These are phyloP conservation scores for Solanum dulcamara DNA, from an alignment of 257 asterid genomes.

Conservation along the genomic window DNA sequence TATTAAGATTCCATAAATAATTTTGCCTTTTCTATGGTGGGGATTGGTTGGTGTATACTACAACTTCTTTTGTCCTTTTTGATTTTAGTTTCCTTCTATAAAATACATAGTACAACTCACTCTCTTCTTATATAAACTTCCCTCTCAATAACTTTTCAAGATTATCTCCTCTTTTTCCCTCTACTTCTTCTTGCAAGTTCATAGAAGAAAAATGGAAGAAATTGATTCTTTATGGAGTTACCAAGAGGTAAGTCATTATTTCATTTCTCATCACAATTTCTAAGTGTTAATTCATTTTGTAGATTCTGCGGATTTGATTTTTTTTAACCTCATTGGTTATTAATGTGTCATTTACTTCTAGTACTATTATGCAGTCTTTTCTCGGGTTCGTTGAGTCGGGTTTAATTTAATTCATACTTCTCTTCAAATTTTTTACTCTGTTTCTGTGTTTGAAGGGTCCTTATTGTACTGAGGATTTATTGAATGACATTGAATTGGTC, in stretches of 20 bases:
- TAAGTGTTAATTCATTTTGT: too few relatives aligned
- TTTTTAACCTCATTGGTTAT: neutral
- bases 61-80: slow-evolving; percentile 5
- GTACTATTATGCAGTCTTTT: neutral
- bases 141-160: slow-evolving; percentile 1
- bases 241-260: slow-evolving; percentile 41
- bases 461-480: neutral
- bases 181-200: neutral
- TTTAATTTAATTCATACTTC: neutral
- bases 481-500: neutral
- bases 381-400: neutral
- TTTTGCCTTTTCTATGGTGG: slow-evolving; percentile 9
- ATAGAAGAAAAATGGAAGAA: slow-evolving; percentile 31
- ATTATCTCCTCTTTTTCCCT: slow-evolving; percentile 1
- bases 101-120: slow-evolving; percentile 12
- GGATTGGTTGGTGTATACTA: slow-evolving; percentile 17
- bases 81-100: slow-evolving; percentile 26
- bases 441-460: neutral
- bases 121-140: slow-evolving; percentile 20
- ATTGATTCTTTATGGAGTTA: slow-evolving; percentile 50
- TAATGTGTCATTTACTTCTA: neutral
- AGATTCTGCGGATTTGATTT: too few relatives aligned
- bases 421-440: neutral
- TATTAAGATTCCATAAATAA: slow-evolving; percentile 1
- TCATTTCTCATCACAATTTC: too few relatives aligned